These are phyloP conservation scores for Penicillium palitans DNA, from an alignment of 2,329 filamentous ascomycete species.

Conservation along the genomic window DNA sequence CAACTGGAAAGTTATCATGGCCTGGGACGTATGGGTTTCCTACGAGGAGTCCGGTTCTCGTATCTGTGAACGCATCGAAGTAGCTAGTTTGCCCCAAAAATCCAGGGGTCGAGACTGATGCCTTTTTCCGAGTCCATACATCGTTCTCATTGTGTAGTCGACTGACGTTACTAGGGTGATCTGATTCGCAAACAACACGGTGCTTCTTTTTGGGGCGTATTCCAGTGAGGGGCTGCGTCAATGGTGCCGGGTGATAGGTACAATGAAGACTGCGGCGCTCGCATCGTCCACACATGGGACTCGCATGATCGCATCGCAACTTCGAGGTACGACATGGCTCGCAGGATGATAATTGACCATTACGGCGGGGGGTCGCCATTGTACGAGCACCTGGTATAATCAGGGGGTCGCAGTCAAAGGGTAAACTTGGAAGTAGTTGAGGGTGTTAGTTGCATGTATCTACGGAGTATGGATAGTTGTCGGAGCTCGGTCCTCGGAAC, in stretches of 20 bases:
- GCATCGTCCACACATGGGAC: conserved; percentile 5
- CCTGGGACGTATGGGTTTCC: neutral
- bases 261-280: conserved; percentile 3
- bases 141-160: neutral
- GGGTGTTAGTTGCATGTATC: neutral
- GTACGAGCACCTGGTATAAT: neutral
- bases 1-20: conserved; percentile 3
- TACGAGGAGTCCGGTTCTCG: conserved; percentile 1
- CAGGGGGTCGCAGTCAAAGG: neutral
- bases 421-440: neutral
- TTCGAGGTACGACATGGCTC: conserved; percentile 29
- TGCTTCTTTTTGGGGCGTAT: neutral
- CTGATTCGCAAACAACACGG: neutral
- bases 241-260: conserved; percentile 4
- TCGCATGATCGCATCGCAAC: conserved; percentile 26
- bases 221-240: neutral
- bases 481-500: neutral
- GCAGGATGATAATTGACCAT: conserved; percentile 21
- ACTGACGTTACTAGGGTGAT: neutral
- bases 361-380: conserved; percentile 6
- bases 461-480: neutral
- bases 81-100: conserved; percentile 23
- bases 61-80: conserved; percentile 20
- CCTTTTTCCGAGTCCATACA: conserved; percentile 1
- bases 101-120: conserved; percentile 7